Evolutionary conservation across 371 early-diverging fungal genomes (phyloP).

Genomic region (Mortierella sp.): DNA sequence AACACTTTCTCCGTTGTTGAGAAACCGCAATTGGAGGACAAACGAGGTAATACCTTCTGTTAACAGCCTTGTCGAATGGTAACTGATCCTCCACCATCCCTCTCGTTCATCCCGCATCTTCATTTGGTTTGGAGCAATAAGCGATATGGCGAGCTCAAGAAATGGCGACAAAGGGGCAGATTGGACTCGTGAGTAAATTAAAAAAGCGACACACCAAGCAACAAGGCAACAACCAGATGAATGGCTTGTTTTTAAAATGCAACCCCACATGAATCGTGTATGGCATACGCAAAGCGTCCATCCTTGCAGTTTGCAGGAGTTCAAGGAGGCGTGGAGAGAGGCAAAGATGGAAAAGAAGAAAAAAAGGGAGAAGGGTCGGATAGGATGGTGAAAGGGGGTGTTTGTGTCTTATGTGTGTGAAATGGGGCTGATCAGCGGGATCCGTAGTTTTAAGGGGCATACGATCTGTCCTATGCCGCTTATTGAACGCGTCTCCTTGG

Average conservation of each 20-base stretch:
- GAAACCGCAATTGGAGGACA: not conserved
- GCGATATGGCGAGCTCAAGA: not conserved
- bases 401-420: not conserved
- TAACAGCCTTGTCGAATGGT: not conserved
- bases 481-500: too few species aligned
- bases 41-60: not conserved
- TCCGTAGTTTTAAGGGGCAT: too few species aligned
- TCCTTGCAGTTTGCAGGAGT: not conserved
- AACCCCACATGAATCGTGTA: not conserved
- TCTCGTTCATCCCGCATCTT: not conserved
- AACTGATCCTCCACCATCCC: not conserved
- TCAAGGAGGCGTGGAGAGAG: not conserved
- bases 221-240: not conserved
- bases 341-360: not conserved
- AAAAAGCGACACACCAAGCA: not conserved
- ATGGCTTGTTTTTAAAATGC: not conserved
- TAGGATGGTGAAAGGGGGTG: not conserved
- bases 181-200: too few species aligned
- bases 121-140: not conserved
- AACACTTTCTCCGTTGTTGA: not conserved
- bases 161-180: not conserved
- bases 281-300: not conserved
- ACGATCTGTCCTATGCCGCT: too few species aligned
- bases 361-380: not conserved
- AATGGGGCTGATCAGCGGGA: not conserved